A percentile compares a stretch with the other conserved stretches of the same genome.
phyloP scores from a whole-genome alignment of 2,329 filamentous ascomycete genomes.

The Teratosphaeria nubilosa region DNA sequence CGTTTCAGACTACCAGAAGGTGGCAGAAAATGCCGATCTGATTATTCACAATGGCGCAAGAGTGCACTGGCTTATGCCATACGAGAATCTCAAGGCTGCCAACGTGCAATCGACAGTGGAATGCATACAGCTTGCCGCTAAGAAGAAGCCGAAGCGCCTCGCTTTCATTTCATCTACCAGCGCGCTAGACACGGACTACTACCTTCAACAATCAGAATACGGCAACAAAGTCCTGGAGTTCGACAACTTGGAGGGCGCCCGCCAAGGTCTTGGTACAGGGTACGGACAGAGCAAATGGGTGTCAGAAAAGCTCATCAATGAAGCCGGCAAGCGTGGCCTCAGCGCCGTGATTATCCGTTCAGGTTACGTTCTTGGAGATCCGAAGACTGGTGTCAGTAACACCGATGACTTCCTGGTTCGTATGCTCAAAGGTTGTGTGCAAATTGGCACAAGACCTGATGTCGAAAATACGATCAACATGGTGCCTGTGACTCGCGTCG shows the following conservation, averaged over 20 bases:
- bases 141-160: constrained; percentile 68
- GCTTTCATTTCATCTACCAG: constrained; percentile 76
- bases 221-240: constrained; percentile 62
- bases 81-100: constrained; percentile 57
- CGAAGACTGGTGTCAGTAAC: constrained; percentile 58
- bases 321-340: constrained; percentile 69
- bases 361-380: constrained; percentile 74
- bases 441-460: constrained; percentile 60
- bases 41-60: constrained; percentile 70
- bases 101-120: constrained; percentile 81
- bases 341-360: constrained; percentile 67
- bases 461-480: constrained; percentile 84
- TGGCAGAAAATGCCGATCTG: constrained; percentile 58
- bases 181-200: constrained; percentile 73
- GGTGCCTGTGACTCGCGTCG: constrained; percentile 77
- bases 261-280: constrained; percentile 67
- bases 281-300: constrained; percentile 93
- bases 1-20: constrained; percentile 51
- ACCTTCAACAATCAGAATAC: constrained; percentile 60
- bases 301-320: constrained; percentile 59
- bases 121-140: constrained; percentile 62
- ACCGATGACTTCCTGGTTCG: constrained; percentile 87
- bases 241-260: constrained; percentile 69
- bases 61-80: constrained; percentile 71
- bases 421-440: constrained; percentile 77